Conservation (phyloP, 179 eudicot genomes). For the Gypsophila paniculata region DNA sequence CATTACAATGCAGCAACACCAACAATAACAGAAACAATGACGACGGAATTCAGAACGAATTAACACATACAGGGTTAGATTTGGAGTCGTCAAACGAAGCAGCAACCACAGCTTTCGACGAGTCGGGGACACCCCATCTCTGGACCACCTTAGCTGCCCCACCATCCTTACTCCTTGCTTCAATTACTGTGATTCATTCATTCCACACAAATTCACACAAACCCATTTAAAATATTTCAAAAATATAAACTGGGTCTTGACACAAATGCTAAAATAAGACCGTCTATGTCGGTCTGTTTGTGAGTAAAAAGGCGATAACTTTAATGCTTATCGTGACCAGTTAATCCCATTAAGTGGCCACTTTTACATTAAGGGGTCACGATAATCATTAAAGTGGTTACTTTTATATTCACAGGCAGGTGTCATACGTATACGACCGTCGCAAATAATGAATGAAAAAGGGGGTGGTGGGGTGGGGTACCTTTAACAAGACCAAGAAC, state of each 20-base stretch:
- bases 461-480: too few species aligned
- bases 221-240: neutral
- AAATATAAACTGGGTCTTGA: neutral
- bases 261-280: too few species aligned
- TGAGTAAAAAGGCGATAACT: too few species aligned
- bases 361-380: too few species aligned
- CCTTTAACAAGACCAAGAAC: slow-evolving; percentile 83
- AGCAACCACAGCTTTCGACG: slow-evolving; percentile 57
- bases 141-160: slow-evolving; percentile 67
- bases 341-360: too few species aligned
- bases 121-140: slow-evolving; percentile 82
- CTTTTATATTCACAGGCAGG: too few species aligned
- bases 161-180: slow-evolving; percentile 62
- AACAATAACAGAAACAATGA: neutral
- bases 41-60: neutral
- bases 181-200: slow-evolving; percentile 55
- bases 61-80: slow-evolving; percentile 55
- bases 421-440: neutral
- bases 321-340: too few species aligned
- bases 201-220: slow-evolving; percentile 3
- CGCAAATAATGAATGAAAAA: neutral
- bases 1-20: neutral
- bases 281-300: too few species aligned
- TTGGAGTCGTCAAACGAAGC: slow-evolving; percentile 52
- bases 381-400: too few species aligned